phyloP scores from a whole-genome alignment of 257 asterid genomes.

The Penstemon davidsonii region DNA sequence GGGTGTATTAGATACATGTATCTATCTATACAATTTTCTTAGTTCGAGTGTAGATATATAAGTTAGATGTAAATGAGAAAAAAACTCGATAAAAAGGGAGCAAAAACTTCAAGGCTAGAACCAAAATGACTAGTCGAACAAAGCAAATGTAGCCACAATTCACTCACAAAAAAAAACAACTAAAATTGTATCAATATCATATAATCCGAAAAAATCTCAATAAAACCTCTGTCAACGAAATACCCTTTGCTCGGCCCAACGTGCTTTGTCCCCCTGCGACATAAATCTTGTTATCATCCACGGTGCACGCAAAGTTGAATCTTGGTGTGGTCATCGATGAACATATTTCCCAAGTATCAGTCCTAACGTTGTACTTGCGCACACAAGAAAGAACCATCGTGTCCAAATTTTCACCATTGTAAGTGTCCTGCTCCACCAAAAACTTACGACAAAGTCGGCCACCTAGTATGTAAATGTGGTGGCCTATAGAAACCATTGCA shows the following conservation, averaged over 20 bases:
- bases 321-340: slow-evolving; percentile 42
- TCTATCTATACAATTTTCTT: too few species aligned
- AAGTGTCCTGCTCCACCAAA: background rate
- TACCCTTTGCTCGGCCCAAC: slow-evolving; percentile 37
- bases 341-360: slow-evolving; percentile 41
- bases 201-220: too few species aligned
- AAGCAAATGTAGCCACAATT: too few species aligned
- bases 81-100: too few species aligned
- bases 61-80: too few species aligned
- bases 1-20: too few species aligned
- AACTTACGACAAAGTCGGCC: slow-evolving; percentile 44
- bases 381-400: slow-evolving; percentile 32
- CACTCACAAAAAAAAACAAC: too few species aligned
- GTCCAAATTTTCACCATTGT: slow-evolving; percentile 12
- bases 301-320: slow-evolving; percentile 50
- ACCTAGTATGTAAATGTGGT: slow-evolving; percentile 50
- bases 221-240: slow-evolving; percentile 37
- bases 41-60: too few species aligned
- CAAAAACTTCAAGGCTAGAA: too few species aligned
- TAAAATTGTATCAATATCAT: too few species aligned
- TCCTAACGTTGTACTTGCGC: slow-evolving; percentile 40
- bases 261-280: slow-evolving; percentile 50
- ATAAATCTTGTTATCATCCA: slow-evolving; percentile 41
- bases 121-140: too few species aligned
- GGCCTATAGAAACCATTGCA: slow-evolving; percentile 46